Evolutionary conservation across 768 basidiomycete species (phyloP).

Genomic region (Daedaleopsis sinensis): DNA sequence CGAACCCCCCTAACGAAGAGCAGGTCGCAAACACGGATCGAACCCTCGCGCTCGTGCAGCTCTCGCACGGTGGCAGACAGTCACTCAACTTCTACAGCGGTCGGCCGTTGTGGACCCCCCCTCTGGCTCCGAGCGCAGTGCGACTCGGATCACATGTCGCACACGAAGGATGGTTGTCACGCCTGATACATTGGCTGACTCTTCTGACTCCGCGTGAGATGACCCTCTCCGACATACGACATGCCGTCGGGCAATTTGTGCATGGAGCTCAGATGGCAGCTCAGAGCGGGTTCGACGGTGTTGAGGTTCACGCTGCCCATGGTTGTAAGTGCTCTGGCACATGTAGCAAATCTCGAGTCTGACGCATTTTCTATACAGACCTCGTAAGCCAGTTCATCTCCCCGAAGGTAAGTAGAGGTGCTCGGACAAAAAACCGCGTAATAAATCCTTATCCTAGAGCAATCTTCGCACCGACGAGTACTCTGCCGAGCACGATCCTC

Average conservation of each 20-base stretch:
- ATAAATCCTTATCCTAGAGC: conserved; percentile 32
- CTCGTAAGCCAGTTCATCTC: conserved; percentile 80
- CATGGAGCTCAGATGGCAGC: conserved; percentile 66
- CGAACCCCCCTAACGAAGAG: neutral
- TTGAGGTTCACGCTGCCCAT: conserved; percentile 85
- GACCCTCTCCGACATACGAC: conserved; percentile 59
- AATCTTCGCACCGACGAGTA: conserved; percentile 68
- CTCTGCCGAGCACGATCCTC: conserved; percentile 44
- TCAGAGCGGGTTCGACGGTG: conserved; percentile 79
- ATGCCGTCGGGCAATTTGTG: conserved; percentile 64
- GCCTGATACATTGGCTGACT: conserved; percentile 45
- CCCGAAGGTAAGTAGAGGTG: conserved; percentile 51
- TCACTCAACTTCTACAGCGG: conserved; percentile 74
- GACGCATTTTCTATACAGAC: conserved; percentile 50
- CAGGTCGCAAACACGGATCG: neutral
- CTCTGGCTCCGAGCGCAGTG: conserved; percentile 74
- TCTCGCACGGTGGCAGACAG: conserved; percentile 85
- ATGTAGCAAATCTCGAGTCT: no score
- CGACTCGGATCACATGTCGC: conserved; percentile 42
- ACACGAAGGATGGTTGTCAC: conserved; percentile 33
- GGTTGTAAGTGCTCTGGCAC: conserved; percentile 61
- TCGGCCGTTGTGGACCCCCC: conserved; percentile 57
- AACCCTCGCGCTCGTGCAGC: conserved; percentile 74
- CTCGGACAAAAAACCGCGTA: neutral
- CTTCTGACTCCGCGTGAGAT: conserved; percentile 70